These are phyloP conservation scores for Tylopilus balloui DNA, from an alignment of 768 basidiomycete species.

Conservation along the genomic window DNA sequence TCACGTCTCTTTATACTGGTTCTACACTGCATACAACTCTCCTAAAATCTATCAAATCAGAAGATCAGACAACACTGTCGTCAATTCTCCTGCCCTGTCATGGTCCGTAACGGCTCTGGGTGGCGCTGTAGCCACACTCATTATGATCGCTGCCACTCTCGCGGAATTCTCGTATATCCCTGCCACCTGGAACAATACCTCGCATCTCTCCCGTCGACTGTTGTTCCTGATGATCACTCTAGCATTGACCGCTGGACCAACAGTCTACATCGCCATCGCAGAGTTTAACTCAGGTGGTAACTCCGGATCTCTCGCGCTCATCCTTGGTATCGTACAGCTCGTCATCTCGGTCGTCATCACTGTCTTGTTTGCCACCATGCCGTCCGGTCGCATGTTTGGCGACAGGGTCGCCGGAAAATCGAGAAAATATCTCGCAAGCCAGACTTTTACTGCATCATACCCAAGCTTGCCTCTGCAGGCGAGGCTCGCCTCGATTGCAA, in stretches of 20 bases:
- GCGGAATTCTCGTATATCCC: constrained; percentile 98
- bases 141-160: constrained; percentile 94
- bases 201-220: constrained; percentile 88
- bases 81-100: constrained; percentile 69
- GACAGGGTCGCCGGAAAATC: constrained; percentile 95
- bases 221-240: constrained; percentile 88
- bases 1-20: constrained; percentile 92
- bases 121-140: constrained; percentile 90
- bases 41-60: constrained; percentile 70
- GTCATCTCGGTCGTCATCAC: constrained; percentile 86
- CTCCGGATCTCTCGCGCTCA: constrained; percentile 73
- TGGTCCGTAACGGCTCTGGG: constrained; percentile 96
- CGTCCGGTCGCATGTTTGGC: constrained; percentile 97
- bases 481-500: constrained; percentile 70
- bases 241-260: constrained; percentile 87
- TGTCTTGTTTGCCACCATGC: constrained; percentile 84
- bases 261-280: constrained; percentile 89
- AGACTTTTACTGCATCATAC: constrained; percentile 97
- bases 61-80: constrained; percentile 33
- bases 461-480: constrained; percentile 58
- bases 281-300: constrained; percentile 54
- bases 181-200: constrained; percentile 97
- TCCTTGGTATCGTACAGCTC: constrained; percentile 95
- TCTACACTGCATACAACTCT: constrained; percentile 93
- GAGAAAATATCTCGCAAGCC: constrained; percentile 95